Base-by-base conservation (phyloP, 148 eudicot genomes). In the Euryodendron excelsum region DNA sequence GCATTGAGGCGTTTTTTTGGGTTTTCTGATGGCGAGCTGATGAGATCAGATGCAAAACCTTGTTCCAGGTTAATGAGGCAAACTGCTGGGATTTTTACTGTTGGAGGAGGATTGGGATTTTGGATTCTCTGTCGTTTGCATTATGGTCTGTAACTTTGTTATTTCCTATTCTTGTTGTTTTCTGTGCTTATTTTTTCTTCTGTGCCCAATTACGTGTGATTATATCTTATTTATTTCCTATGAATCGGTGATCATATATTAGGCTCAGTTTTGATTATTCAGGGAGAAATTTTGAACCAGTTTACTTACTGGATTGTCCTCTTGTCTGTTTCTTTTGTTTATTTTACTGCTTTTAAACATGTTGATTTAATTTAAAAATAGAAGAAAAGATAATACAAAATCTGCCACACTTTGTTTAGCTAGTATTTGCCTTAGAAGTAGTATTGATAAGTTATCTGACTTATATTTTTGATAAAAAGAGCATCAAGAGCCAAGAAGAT, bases 1-100 rank as follows among this genome's bases (percentile, higher is more conserved):
- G 92, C 98, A 0, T 84, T 92, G 84, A 89, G 99, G 84, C 93
- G 83, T 17, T 78, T 83, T 11, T 85, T 91, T 67, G 99, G 99
- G 58, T 96, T 83, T 79, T 96, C 99, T 50, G 97, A 93, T 77
- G 99, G 99, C 3, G 99, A 96, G 55, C 82, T 92, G 61, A 96
- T 96, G 99, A 86, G 99, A 62, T 90, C 99, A 73, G 99, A 96
- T 78, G 76, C 85, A 34, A 96, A 96, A 80, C 97, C 98, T n/a
- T 96, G 99, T 81, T 77, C 91, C 18, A 85, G 97, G 66, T 78
- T 96, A 80, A 89, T 90, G 95, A 88, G 95, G 64, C 99, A 96
- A 68, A 90, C 98, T 73, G 98, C 94, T 82, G 99, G 94, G 3
- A 81, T 96, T 70, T 93, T 84, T 65, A 68, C 90, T 55, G 92